Base-by-base conservation (phyloP, 768 basidiomycete genomes). In the Dentipellis fragilis region DNA sequence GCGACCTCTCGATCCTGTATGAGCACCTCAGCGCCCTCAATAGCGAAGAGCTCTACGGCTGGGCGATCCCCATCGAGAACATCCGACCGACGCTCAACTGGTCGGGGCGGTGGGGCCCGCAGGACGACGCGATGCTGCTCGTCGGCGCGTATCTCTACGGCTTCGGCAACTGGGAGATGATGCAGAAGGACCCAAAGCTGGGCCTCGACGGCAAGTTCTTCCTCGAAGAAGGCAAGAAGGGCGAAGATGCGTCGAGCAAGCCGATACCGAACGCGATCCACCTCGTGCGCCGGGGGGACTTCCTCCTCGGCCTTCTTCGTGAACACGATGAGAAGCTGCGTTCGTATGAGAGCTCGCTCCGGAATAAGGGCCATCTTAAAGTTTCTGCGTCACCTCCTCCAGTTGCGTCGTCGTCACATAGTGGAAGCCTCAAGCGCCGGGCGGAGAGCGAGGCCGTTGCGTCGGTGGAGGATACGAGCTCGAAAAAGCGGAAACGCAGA, bases 201-300 rank as follows among this genome's bases (percentile, higher is more conserved):
- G 83, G 84, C 2, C 77, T 99, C 12, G 80, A 83, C 1, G 92
- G 87, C 69, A 97, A 97, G 67, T 95, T 99, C 74, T 98, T 97
- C 83, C 77, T 99, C 52, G 96, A 97, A 67, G 94, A 97, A 69
- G 90, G 88, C 63, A 98, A 97, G 75, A 95, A 96, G 70, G 87
- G 84, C 35, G 88, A 92, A 72, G 89, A 93, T 63, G 72, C 84
- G 39, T 77, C 88, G 14, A 88, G 80, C 61, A 81, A 90, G 65
- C 90, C 90, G 9, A 95, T 95, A 63, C 96, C 96, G 37, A 96
- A 94, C 64, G 92, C 96, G 34, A 97, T 99, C 58, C 96, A 99
- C 71, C 86, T 99, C 49, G 95, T 98, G 42, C 87, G 96, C 51
- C 82, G 96, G 53, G 95, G 94, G 39, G 96, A 98, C 70, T 99